Conservation (phyloP, 108 stramenopile species). For the Cyclotella cryptica region DNA sequence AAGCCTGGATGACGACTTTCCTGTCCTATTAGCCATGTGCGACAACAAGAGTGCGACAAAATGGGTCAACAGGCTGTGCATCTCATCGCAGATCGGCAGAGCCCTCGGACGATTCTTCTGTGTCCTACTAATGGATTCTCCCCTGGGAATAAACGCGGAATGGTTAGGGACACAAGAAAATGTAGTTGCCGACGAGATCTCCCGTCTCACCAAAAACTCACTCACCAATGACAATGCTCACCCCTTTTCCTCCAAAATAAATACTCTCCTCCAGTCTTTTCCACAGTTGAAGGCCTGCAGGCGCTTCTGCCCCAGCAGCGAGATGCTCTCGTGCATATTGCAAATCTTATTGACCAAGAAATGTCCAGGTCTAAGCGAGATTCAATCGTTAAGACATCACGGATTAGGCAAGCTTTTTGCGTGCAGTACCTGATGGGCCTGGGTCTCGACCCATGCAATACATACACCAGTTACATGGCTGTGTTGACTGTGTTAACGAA, state of each 20-base stretch:
- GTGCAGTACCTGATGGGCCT: background rate
- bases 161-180: background rate
- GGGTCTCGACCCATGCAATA: background rate
- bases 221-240: background rate
- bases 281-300: conserved; percentile 14
- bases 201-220: background rate
- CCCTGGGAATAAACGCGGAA: background rate
- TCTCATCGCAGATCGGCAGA: background rate
- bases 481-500: background rate
- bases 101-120: background rate
- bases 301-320: conserved; percentile 1
- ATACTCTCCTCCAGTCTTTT: background rate
- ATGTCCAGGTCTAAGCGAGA: background rate
- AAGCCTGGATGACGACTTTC: background rate
- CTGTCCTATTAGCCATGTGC: background rate
- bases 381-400: background rate
- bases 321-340: conserved; percentile 11
- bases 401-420: conserved; percentile 29
- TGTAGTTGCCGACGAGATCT: background rate
- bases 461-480: too few species aligned
- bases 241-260: background rate
- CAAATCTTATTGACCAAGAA: background rate
- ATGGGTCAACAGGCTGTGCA: background rate
- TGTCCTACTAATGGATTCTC: background rate
- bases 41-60: background rate